Evolutionary conservation across 176 grass and related monocot species (phyloP).

Genomic region (Tillandsia leiboldiana): DNA sequence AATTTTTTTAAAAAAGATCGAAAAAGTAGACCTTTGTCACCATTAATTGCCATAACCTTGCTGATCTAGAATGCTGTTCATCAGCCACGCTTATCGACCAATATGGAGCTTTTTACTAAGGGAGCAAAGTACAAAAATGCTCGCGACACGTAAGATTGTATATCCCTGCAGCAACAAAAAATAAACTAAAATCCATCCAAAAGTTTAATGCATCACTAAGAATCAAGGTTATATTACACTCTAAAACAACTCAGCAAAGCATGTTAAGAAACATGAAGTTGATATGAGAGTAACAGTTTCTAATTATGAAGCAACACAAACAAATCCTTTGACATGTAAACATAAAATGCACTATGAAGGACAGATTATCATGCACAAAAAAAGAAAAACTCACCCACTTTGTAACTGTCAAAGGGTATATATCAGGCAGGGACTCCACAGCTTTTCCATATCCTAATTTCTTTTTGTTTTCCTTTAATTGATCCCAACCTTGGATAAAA

Average conservation of each 20-base stretch:
- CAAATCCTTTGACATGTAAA: no score
- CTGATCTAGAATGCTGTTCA: slow-evolving; percentile 43
- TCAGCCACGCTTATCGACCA: slow-evolving; percentile 92
- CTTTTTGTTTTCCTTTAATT: not conserved
- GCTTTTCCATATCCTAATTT: not conserved
- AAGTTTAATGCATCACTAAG: no score
- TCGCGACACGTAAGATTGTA: slow-evolving; percentile 73
- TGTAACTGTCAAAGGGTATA: slow-evolving; percentile 64
- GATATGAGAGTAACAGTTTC: no score
- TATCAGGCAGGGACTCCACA: slow-evolving; percentile 46
- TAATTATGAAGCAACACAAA: no score
- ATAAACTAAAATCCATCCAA: not conserved
- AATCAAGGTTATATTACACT: no score
- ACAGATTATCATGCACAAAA: not conserved
- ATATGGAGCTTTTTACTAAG: no score
- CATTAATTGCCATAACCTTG: slow-evolving; percentile 88
- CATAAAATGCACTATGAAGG: no score
- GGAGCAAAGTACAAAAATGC: no score
- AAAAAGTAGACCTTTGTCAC: slow-evolving; percentile 58
- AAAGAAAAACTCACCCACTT: slow-evolving; percentile 33
- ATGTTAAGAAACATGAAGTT: no score
- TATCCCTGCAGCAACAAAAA: slow-evolving; percentile 43
- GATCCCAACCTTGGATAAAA: not conserved
- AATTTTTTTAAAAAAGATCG: not conserved
- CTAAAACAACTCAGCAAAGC: no score